Conservation (phyloP, 179 eudicot species). For the Sideroxylon spinosum region DNA sequence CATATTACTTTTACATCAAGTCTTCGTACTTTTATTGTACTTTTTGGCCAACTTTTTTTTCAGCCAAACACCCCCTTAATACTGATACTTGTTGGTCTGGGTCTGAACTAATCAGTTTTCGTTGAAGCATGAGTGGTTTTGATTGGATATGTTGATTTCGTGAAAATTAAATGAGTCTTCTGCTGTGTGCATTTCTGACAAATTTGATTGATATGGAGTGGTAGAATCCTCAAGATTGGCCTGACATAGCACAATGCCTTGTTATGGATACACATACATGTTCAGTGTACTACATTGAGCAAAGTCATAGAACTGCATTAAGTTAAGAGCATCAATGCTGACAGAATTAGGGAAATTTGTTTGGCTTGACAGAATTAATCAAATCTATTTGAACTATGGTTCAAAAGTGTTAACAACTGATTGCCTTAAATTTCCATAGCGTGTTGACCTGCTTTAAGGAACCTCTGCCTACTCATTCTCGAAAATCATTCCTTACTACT, state of each 20-base stretch:
- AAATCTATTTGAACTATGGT: not conserved
- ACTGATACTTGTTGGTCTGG: not conserved
- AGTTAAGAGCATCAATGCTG: not conserved
- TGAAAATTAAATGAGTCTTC: not conserved
- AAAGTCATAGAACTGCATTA: not conserved
- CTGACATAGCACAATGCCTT: conserved; percentile 1
- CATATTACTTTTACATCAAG: too few relatives aligned
- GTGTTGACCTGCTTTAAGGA: not conserved
- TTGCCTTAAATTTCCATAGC: not conserved
- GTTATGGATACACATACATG: not conserved
- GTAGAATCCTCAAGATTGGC: not conserved
- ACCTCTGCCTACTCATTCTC: not conserved
- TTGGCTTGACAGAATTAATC: not conserved
- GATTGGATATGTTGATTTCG: not conserved
- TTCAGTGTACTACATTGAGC: not conserved
- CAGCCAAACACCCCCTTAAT: too few relatives aligned
- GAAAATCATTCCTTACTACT: too few relatives aligned
- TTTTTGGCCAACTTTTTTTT: too few relatives aligned
- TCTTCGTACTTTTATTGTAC: too few relatives aligned
- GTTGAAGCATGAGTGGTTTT: not conserved
- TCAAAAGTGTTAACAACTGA: not conserved
- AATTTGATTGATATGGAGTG: not conserved
- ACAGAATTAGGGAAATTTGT: not conserved
- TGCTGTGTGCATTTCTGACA: not conserved
- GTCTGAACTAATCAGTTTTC: not conserved